Percentiles rank a stretch among this genome's conserved stretches.
Evolutionary conservation across 768 basidiomycete genomes (phyloP).

Genomic region (Tephrocybe sp.): DNA sequence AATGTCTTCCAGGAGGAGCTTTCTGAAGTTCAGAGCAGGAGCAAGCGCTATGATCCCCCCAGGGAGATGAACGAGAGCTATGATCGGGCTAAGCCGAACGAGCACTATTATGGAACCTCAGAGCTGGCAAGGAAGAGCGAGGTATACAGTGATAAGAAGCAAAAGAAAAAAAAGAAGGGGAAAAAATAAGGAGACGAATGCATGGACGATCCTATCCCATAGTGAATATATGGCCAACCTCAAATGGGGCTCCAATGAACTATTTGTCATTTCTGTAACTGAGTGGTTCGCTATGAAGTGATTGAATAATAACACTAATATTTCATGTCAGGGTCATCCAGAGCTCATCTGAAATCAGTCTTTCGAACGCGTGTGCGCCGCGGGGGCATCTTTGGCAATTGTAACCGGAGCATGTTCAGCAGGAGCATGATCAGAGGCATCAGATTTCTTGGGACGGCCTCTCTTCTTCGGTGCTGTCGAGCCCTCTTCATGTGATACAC

Average conservation of each 20-base stretch:
- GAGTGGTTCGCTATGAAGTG: background rate
- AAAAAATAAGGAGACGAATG: too few relatives aligned
- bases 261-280: too few relatives aligned
- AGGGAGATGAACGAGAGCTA: background rate
- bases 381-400: constrained; percentile 11
- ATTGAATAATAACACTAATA: background rate
- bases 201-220: too few relatives aligned
- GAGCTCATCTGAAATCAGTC: background rate
- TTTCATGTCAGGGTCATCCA: background rate
- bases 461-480: constrained; percentile 5
- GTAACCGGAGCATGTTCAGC: background rate
- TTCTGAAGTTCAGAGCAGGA: background rate
- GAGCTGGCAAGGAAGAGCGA: too few relatives aligned
- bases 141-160: too few relatives aligned
- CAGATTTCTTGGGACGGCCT: constrained; percentile 12
- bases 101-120: too few relatives aligned
- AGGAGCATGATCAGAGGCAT: constrained; percentile 6
- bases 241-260: too few relatives aligned
- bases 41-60: background rate
- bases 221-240: too few relatives aligned
- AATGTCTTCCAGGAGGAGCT: constrained; percentile 3
- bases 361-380: constrained; percentile 17
- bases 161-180: too few relatives aligned
- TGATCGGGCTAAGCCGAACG: too few relatives aligned
- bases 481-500: background rate